Evolutionary conservation across 2,329 filamentous ascomycete genomes (phyloP).

Genomic region (Fusarium transvaalense): DNA sequence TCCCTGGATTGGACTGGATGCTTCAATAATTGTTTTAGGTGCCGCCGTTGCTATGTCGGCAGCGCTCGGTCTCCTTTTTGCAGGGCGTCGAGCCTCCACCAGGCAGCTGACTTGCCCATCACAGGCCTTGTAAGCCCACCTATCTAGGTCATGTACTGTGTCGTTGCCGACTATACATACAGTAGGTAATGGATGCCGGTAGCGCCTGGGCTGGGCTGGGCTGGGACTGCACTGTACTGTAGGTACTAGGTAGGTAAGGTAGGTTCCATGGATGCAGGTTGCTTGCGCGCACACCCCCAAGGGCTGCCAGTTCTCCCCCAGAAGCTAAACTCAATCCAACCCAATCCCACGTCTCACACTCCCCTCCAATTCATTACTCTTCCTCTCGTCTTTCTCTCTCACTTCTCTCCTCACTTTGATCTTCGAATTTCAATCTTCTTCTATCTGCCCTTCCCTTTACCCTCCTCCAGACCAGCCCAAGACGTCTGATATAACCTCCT

Average conservation of each 20-base stretch:
- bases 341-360: conserved; percentile 46
- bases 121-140: conserved; percentile 20
- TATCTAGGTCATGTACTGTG: conserved; percentile 21
- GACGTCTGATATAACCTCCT: conserved; percentile 39
- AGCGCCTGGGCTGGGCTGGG: conserved; percentile 19
- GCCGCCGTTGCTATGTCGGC: conserved; percentile 45
- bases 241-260: no score
- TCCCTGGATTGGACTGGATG: conserved; percentile 17
- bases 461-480: conserved; percentile 19
- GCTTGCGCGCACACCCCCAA: conserved; percentile 38
- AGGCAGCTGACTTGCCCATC: conserved; percentile 29
- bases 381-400: conserved; percentile 38
- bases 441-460: conserved; percentile 24
- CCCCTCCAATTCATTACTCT: conserved; percentile 38
- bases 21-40: conserved; percentile 37
- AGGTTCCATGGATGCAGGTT: no score
- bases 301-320: conserved; percentile 36
- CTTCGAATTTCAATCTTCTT: conserved; percentile 37
- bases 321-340: conserved; percentile 48
- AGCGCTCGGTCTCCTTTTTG: conserved; percentile 30
- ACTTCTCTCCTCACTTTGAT: conserved; percentile 45
- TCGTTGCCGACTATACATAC: conserved; percentile 12
- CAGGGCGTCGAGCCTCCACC: conserved; percentile 32
- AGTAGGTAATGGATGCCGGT: conserved; percentile 30
- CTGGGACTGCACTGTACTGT: background rate